Evolutionary conservation across 148 eudicot species (phyloP).

Genomic region (Simmondsia chinensis): DNA sequence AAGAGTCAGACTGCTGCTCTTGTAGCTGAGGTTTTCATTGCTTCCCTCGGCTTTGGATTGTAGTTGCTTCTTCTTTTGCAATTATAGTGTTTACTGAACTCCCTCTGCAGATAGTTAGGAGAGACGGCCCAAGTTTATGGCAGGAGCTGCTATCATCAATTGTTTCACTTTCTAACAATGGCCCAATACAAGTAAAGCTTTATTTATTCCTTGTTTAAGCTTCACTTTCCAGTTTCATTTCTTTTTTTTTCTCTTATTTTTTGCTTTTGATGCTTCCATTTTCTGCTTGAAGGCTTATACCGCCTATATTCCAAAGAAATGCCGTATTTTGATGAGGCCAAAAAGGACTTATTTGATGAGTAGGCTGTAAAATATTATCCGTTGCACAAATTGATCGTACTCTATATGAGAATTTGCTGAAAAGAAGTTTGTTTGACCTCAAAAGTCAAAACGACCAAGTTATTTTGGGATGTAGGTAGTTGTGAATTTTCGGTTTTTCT

Average conservation of each 20-base stretch:
- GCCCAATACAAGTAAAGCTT: conserved; percentile 72
- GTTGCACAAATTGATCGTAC: too few species aligned
- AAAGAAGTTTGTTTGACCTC: too few species aligned
- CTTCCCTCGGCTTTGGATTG: neutral
- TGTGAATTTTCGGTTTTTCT: too few species aligned
- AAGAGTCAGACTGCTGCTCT: conserved; percentile 95
- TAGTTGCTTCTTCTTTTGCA: neutral
- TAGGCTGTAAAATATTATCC: too few species aligned
- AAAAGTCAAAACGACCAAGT: too few species aligned
- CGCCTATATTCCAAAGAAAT: too few species aligned
- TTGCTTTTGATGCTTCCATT: neutral
- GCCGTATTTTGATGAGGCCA: too few species aligned
- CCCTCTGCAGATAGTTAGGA: conserved; percentile 67
- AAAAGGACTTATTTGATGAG: too few species aligned
- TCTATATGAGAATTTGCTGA: too few species aligned
- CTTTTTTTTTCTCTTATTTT: conserved; percentile 1
- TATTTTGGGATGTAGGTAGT: too few species aligned
- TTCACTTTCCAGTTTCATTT: neutral
- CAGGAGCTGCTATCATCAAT: conserved; percentile 78
- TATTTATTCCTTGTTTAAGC: conserved; percentile 4
- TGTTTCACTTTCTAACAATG: conserved; percentile 64
- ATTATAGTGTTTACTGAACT: neutral
- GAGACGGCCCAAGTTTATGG: conserved; percentile 82
- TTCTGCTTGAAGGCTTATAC: neutral
- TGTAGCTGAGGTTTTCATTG: conserved; percentile 66